Conservation (phyloP, 1,139 yeast species). For the Sugiyamaella grinbergsii region DNA sequence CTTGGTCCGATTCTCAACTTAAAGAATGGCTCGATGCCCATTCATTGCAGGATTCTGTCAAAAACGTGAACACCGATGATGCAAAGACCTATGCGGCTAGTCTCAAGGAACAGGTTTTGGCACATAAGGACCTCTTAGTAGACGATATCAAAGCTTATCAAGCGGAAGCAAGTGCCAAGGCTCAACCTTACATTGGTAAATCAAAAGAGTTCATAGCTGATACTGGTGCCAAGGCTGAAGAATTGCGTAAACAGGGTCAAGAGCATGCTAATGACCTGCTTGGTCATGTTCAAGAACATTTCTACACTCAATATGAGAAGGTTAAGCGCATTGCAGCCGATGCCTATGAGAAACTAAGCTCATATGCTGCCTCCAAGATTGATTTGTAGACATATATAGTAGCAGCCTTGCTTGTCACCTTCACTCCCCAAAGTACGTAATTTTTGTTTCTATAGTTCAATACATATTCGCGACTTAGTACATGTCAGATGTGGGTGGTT, state of each 20-base stretch:
- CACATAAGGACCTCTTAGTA: conserved; percentile 38
- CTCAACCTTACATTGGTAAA: conserved; percentile 33
- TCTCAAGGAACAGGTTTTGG: conserved; percentile 45
- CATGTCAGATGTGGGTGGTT: too few relatives aligned
- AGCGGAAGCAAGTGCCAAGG: conserved; percentile 30
- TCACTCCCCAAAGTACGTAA: neutral
- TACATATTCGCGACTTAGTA: neutral
- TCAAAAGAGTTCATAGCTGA: conserved; percentile 29
- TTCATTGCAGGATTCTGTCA: conserved; percentile 45
- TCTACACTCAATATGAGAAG: conserved; percentile 6
- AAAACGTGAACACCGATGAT: conserved; percentile 24
- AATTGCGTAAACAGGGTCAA: conserved; percentile 11
- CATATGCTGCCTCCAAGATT: conserved; percentile 6
- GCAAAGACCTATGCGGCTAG: conserved; percentile 41
- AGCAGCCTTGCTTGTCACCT: neutral
- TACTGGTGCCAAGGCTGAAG: conserved; percentile 22
- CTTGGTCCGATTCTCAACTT: conserved; percentile 52
- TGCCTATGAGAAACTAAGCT: conserved; percentile 2
- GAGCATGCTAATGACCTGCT: neutral
- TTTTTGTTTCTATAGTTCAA: conserved; percentile 3
- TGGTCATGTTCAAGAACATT: conserved; percentile 8
- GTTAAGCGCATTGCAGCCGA: conserved; percentile 1
- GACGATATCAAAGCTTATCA: conserved; percentile 31
- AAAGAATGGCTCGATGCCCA: conserved; percentile 53
- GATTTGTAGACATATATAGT: conserved; percentile 14